A percentile compares a stretch with the other conserved stretches of the same genome.
These are phyloP conservation scores for Cercospora sp. DNA, from an alignment of 2,329 filamentous ascomycete genomes.

Conservation along the genomic window DNA sequence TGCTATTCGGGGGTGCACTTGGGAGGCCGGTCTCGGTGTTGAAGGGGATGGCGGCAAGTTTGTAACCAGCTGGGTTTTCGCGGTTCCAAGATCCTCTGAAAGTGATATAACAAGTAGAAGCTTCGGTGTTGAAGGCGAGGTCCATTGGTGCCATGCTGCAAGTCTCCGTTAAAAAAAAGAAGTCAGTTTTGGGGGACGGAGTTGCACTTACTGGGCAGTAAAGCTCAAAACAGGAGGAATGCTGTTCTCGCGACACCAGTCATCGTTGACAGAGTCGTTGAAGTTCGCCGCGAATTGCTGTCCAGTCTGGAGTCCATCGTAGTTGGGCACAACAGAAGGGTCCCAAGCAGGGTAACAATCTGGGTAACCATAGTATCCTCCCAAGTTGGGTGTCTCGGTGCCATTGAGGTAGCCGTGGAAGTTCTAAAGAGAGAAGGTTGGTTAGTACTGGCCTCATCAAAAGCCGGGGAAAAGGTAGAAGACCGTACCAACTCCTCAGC, in stretches of 20 bases:
- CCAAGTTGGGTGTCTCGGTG: conserved; percentile 45
- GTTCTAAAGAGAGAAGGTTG: conserved; percentile 49
- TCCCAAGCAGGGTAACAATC: conserved; percentile 68
- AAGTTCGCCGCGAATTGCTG: conserved; percentile 52
- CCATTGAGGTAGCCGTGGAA: conserved; percentile 65
- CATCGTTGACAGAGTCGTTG: conserved; percentile 51
- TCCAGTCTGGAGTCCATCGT: conserved; percentile 46
- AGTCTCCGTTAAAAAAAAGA: not conserved
- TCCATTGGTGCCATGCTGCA: conserved; percentile 65
- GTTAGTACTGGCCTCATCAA: not conserved
- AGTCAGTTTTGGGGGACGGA: not conserved
- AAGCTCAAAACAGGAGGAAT: conserved; percentile 57
- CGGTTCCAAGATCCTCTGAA: conserved; percentile 71
- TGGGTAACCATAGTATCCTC: conserved; percentile 70
- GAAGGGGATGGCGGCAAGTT: conserved; percentile 51
- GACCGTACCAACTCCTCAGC: conserved; percentile 61
- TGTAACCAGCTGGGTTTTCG: conserved; percentile 52
- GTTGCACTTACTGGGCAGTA: conserved; percentile 53
- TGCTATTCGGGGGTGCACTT: conserved; percentile 49
- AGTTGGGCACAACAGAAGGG: conserved; percentile 52
- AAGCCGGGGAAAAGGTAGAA: not conserved
- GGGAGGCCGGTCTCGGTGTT: conserved; percentile 46
- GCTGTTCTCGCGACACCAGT: conserved; percentile 31
- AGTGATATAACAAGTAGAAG: conserved; percentile 62
- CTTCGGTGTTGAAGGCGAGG: conserved; percentile 64